phyloP scores from a whole-genome alignment of 2,329 filamentous ascomycete species.

The Calonectria pteridis region DNA sequence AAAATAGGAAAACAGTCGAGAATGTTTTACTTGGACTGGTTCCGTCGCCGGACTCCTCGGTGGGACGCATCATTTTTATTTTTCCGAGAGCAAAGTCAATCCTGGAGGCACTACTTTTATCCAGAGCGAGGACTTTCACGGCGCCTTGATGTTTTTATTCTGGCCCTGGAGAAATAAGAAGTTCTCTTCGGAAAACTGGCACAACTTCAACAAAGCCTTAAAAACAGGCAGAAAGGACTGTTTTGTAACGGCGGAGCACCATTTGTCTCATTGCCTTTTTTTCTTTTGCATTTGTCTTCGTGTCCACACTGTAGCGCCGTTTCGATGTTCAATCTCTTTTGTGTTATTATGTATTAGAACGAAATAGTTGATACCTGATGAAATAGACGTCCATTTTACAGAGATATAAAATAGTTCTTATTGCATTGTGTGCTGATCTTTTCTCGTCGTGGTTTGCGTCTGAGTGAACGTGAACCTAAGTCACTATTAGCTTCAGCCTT shows the following conservation, averaged over 20 bases:
- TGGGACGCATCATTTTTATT: constrained; percentile 28
- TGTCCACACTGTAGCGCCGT: no score
- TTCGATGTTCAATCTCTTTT: not conserved
- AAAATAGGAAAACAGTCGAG: constrained; percentile 20
- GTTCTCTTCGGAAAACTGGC: constrained; percentile 18
- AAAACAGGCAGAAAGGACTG: constrained; percentile 27
- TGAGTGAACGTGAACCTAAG: not conserved
- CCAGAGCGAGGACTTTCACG: constrained; percentile 28
- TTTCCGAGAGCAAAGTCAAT: constrained; percentile 28
- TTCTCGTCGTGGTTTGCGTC: not conserved
- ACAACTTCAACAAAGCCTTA: constrained; percentile 26
- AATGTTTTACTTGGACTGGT: constrained; percentile 29
- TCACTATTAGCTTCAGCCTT: no score
- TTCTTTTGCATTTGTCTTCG: not conserved
- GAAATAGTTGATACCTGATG: not conserved
- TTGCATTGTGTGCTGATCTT: no score
- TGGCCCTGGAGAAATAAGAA: constrained; percentile 28
- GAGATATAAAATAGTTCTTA: no score
- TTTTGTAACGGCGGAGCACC: not conserved
- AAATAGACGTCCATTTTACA: not conserved
- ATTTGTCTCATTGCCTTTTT: no score
- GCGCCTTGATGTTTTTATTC: constrained; percentile 16
- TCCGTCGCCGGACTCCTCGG: constrained; percentile 9
- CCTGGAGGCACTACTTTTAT: constrained; percentile 31
- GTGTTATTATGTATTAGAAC: not conserved